Conservation (phyloP, 2,329 filamentous ascomycete species). For the Thelonectria rubi region DNA sequence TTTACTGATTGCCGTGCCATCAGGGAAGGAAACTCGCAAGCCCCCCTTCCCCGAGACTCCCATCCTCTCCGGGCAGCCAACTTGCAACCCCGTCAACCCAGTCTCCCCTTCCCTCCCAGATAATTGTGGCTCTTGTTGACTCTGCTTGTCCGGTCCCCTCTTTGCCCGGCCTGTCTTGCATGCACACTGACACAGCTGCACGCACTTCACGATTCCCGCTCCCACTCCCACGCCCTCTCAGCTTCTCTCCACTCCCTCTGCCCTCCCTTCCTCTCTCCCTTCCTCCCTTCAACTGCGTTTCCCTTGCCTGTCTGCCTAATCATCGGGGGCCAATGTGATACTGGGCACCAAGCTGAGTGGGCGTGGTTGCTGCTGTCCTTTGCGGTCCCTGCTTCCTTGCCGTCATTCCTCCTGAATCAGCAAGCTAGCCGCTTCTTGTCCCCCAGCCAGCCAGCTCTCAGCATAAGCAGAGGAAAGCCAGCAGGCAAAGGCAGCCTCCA, state of each 20-base stretch:
- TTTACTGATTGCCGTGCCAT: slow-evolving; percentile 31
- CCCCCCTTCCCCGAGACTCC: slow-evolving; percentile 33
- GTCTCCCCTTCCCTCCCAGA: slow-evolving; percentile 8
- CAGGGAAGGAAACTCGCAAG: slow-evolving; percentile 34
- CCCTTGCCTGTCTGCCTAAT: slow-evolving; percentile 6
- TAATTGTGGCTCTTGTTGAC: slow-evolving; percentile 10
- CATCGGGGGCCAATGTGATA: slow-evolving; percentile 9
- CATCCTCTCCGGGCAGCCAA: slow-evolving; percentile 3
- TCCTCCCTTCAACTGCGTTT: background rate
- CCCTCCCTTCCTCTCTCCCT: background rate
- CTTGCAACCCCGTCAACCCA: too few species aligned
- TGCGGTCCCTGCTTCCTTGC: background rate
- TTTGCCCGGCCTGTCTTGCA: slow-evolving; percentile 19
- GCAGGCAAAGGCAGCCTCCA: background rate
- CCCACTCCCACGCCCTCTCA: slow-evolving; percentile 1
- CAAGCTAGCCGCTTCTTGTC: background rate
- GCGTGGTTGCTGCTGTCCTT: slow-evolving; percentile 3
- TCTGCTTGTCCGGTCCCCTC: slow-evolving; percentile 4
- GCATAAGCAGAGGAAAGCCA: background rate
- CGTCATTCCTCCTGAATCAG: background rate
- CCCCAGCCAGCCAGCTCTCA: slow-evolving; percentile 4
- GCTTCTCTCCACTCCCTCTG: background rate
- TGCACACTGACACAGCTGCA: slow-evolving; percentile 19
- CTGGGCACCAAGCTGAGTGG: slow-evolving; percentile 5
- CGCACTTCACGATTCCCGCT: background rate